Conservation (phyloP, 495 filamentous ascomycete genomes). For the Trichoderma orchidacearum region DNA sequence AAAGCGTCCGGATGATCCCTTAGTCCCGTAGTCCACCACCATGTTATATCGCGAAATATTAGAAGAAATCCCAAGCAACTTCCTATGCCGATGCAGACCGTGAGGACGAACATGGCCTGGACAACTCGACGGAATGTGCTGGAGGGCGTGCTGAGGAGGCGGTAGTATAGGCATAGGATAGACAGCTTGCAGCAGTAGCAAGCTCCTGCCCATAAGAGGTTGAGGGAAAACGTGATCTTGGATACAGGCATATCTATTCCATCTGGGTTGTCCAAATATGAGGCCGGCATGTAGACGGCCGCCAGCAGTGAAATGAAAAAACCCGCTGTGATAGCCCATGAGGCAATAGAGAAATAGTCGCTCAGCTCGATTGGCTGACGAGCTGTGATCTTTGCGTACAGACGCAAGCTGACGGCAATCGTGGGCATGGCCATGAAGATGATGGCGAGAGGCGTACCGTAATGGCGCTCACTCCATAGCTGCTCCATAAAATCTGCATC, state of each 20-base stretch:
- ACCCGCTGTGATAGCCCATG: slow-evolving; percentile 1
- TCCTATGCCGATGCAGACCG: neutral
- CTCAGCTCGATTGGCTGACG: neutral
- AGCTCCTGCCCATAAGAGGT: slow-evolving; percentile 1
- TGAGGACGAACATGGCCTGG: neutral
- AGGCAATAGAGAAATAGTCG: slow-evolving; percentile 1
- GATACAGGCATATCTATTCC: slow-evolving; percentile 2
- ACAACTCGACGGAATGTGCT: neutral
- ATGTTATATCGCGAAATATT: neutral
- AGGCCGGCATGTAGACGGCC: neutral
- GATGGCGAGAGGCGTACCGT: slow-evolving; percentile 3
- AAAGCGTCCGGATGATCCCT: neutral
- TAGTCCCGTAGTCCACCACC: slow-evolving; percentile 2
- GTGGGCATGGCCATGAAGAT: slow-evolving; percentile 3
- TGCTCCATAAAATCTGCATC: neutral
- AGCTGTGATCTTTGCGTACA: slow-evolving; percentile 1
- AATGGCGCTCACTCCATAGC: slow-evolving; percentile 1
- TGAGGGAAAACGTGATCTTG: slow-evolving; percentile 4
- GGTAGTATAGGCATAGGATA: slow-evolving; percentile 2
- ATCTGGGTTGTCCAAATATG: neutral
- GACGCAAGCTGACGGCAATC: neutral
- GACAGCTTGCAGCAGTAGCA: slow-evolving; percentile 4
- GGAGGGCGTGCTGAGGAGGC: neutral
- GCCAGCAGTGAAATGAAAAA: slow-evolving; percentile 1
- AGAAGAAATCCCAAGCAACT: neutral